Evolutionary conservation across 2,329 filamentous ascomycete species (phyloP), one percentile per base, ranked within the genome.

Genomic region (Paraphoma sp.): DNA sequence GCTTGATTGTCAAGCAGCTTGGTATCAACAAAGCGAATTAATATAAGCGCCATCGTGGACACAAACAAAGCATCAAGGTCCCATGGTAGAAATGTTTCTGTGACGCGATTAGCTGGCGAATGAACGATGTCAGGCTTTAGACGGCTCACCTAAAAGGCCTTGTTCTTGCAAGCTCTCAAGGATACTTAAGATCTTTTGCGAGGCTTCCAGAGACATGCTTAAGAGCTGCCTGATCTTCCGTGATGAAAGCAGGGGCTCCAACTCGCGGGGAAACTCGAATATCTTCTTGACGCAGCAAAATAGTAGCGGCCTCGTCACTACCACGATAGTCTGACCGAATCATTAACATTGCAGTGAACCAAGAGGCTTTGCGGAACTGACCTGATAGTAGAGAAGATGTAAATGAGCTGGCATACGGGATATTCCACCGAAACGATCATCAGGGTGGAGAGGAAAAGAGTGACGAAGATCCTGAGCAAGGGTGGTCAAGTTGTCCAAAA

Each of bases 71-170:
- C 71, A 42, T 83, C 81, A 0, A 82, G 72, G 53, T 83, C 80
- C 48, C 82, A 82, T 0, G 81, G 80, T 0, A 84, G 74, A 55
- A 83, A 83, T 0, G 76, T 80, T 65, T 83, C 81, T 83, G 12
- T 8, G 2, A n/a, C 9, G 3, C 4, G 0, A 16, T 50, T 42
- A 62, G 60, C n/a, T 38, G 33, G 33, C 10, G 10, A 6, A 11
- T 11, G 6, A 38, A 38, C n/a, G 6, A 38, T n/a, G 3, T 38
- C 23, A 38, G 2, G 33, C 10, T n/a, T n/a, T 12, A 17, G 5
- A 9, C 45, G 23, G 5, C 23, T 63, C 70, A 83, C 82, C 81
- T 2, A 83, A 71, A 16, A 84, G 73, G 6, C 77, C 78, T 60
- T 84, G 81, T 11, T 73, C 71, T 60, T 80, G 77, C 23, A 84